Percentiles rank a stretch among this genome's conserved stretches.
Evolutionary conservation across 2,329 filamentous ascomycete species (phyloP).

Genomic region (Pyricularia grisea): DNA sequence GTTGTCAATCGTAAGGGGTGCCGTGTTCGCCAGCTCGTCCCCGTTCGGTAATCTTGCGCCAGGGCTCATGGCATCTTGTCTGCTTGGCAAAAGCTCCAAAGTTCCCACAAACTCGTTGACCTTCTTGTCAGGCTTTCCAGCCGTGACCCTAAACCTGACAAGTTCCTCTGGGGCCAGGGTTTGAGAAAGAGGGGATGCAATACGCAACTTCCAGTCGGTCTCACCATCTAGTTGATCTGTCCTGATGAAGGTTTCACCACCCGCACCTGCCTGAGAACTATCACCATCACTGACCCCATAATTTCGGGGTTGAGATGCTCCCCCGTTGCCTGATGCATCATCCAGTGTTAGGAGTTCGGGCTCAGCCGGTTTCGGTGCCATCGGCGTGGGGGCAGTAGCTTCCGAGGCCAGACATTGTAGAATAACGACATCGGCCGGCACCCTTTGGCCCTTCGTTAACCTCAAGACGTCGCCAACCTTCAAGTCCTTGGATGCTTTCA

Average conservation of each 20-base stretch:
- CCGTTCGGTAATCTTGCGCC: slow-evolving; percentile 22
- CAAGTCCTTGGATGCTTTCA: slow-evolving; percentile 76
- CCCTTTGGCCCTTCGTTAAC: slow-evolving; percentile 80
- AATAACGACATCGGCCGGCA: slow-evolving; percentile 91
- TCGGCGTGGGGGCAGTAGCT: slow-evolving; percentile 15
- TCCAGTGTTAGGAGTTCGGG: slow-evolving; percentile 30
- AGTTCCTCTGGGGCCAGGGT: slow-evolving; percentile 65
- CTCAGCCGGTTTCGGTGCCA: slow-evolving; percentile 19
- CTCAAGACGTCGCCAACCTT: slow-evolving; percentile 95
- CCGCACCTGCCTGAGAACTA: slow-evolving; percentile 24
- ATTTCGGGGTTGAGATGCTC: slow-evolving; percentile 21
- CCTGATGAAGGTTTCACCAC: slow-evolving; percentile 89
- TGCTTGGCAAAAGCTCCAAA: slow-evolving; percentile 59
- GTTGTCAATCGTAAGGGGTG: slow-evolving; percentile 85
- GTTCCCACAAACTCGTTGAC: slow-evolving; percentile 96
- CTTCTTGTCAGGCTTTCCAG: slow-evolving; percentile 83
- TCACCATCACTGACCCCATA: slow-evolving; percentile 15
- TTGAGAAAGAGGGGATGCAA: slow-evolving; percentile 82
- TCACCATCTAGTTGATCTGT: slow-evolving; percentile 97
- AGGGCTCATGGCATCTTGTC: slow-evolving; percentile 31
- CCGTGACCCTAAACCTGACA: slow-evolving; percentile 59
- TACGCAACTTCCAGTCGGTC: slow-evolving; percentile 93
- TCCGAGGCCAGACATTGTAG: slow-evolving; percentile 55
- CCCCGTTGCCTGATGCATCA: slow-evolving; percentile 14
- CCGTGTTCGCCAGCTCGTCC: slow-evolving; percentile 39